Percentiles rank a stretch among this genome's conserved stretches.
These are phyloP conservation scores for Aspergillus sp. DNA, from an alignment of 2,329 filamentous ascomycete species.

Conservation along the genomic window DNA sequence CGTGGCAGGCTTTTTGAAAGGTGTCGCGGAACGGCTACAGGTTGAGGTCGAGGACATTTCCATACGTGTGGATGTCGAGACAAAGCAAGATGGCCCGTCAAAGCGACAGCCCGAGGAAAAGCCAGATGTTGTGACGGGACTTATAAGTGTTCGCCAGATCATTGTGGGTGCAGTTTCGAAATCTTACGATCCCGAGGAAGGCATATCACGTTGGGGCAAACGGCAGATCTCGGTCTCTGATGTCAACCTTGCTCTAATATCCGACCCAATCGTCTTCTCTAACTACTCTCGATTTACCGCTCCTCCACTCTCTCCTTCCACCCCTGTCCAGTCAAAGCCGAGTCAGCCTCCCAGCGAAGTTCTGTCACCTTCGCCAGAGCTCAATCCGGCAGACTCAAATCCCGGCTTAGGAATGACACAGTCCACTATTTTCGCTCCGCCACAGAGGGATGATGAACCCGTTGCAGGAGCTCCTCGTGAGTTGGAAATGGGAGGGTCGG, in stretches of 20 bases:
- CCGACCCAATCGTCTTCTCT: slow-evolving; percentile 48
- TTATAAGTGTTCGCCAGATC: slow-evolving; percentile 35
- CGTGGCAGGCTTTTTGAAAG: slow-evolving; percentile 57
- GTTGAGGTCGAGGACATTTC: slow-evolving; percentile 53
- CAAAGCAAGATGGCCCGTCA: slow-evolving; percentile 36
- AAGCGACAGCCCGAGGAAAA: slow-evolving; percentile 34
- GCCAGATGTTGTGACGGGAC: slow-evolving; percentile 34
- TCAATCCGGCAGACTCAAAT: slow-evolving; percentile 22
- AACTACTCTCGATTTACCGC: slow-evolving; percentile 40
- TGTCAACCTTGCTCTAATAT: slow-evolving; percentile 46
- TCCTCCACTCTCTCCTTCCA: slow-evolving; percentile 32
- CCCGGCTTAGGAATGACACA: slow-evolving; percentile 32
- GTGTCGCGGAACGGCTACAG: slow-evolving; percentile 56
- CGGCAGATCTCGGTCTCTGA: slow-evolving; percentile 45
- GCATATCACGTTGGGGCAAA: slow-evolving; percentile 35
- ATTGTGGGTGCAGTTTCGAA: slow-evolving; percentile 31
- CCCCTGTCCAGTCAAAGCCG: slow-evolving; percentile 32
- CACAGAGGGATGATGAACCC: slow-evolving; percentile 9
- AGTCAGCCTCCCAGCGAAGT: slow-evolving; percentile 27
- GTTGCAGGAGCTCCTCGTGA: slow-evolving; percentile 3
- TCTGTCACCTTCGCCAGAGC: slow-evolving; percentile 24
- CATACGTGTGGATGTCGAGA: slow-evolving; percentile 50
- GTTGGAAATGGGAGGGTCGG: slow-evolving; percentile 28
- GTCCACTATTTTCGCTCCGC: slow-evolving; percentile 37
- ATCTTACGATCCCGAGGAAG: slow-evolving; percentile 17